Evolutionary conservation across 345 rosid genomes (phyloP).

Genomic region (Euclidium syriacum): DNA sequence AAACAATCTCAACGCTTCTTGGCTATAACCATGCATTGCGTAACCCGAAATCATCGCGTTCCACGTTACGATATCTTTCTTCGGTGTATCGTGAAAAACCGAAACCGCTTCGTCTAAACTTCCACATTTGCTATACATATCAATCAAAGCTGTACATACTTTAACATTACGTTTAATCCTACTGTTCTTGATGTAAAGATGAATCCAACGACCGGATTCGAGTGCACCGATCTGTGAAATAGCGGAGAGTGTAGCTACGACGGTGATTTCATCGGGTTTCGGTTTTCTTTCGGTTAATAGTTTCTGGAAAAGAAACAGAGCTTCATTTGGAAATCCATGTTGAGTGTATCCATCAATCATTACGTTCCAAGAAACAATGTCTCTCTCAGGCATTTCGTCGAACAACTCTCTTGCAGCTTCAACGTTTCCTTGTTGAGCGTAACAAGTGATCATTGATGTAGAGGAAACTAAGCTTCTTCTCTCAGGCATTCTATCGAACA

Average conservation of each 20-base stretch:
- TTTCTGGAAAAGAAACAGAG: conserved; percentile 39
- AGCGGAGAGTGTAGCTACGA: conserved; percentile 52
- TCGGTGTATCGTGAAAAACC: conserved; percentile 36
- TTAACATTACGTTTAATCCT: conserved; percentile 42
- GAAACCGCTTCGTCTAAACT: conserved; percentile 56
- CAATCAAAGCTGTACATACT: conserved; percentile 62
- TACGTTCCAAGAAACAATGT: conserved; percentile 65
- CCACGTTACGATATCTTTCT: conserved; percentile 59
- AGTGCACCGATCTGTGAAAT: conserved; percentile 76
- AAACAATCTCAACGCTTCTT: conserved; percentile 46
- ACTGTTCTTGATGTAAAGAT: conserved; percentile 44
- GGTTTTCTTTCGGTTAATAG: conserved; percentile 36
- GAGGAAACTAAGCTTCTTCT: conserved; percentile 55
- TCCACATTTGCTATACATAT: conserved; percentile 83
- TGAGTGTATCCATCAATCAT: conserved; percentile 59
- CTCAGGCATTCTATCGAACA: conserved; percentile 63
- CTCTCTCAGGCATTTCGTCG: conserved; percentile 37
- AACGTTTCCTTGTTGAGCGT: conserved; percentile 52
- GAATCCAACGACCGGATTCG: conserved; percentile 73
- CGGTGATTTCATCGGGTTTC: conserved; percentile 56
- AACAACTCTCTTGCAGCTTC: conserved; percentile 46
- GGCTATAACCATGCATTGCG: conserved; percentile 63
- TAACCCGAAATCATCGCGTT: conserved; percentile 67
- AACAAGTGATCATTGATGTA: conserved; percentile 80
- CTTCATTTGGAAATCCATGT: conserved; percentile 40